These are phyloP conservation scores for Scedosporium apiospermum DNA, from an alignment of 2,329 filamentous ascomycete genomes.

Conservation along the genomic window DNA sequence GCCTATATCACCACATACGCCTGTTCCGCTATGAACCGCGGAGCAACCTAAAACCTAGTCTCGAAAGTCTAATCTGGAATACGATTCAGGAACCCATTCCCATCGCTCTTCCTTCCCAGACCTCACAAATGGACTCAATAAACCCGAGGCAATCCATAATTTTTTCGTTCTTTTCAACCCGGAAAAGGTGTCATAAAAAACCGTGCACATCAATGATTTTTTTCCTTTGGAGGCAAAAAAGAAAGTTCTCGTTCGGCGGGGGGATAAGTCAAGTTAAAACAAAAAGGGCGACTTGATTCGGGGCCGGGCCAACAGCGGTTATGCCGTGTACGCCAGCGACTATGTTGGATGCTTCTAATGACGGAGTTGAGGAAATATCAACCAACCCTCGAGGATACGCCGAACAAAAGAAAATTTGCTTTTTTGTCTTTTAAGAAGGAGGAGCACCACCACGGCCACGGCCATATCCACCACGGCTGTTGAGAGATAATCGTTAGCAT, in stretches of 20 bases:
- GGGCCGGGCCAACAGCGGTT: not conserved
- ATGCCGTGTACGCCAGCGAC: constrained; percentile 1
- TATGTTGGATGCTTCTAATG: constrained; percentile 1
- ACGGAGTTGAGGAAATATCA: constrained; percentile 13
- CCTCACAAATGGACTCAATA: not conserved
- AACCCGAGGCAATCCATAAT: not conserved
- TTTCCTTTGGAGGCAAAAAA: not conserved
- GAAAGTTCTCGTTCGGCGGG: not conserved
- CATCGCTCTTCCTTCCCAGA: constrained; percentile 1
- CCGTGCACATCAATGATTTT: not conserved
- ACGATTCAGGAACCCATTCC: not conserved
- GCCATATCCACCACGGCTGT: constrained; percentile 76
- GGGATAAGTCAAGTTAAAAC: not conserved
- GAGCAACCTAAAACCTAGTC: not conserved
- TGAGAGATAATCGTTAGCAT: constrained; percentile 6
- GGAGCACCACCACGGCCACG: constrained; percentile 71
- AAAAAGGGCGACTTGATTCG: not conserved
- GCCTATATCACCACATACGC: constrained; percentile 1
- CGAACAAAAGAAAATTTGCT: constrained; percentile 21
- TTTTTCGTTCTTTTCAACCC: not conserved
- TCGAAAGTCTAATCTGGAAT: not conserved
- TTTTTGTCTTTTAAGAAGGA: constrained; percentile 45
- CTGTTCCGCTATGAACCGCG: not conserved
- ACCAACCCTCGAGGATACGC: constrained; percentile 8
- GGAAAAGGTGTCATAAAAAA: not conserved